Evolutionary conservation across 306 rosid genomes (phyloP).

Genomic region (Prunus fruticosa): DNA sequence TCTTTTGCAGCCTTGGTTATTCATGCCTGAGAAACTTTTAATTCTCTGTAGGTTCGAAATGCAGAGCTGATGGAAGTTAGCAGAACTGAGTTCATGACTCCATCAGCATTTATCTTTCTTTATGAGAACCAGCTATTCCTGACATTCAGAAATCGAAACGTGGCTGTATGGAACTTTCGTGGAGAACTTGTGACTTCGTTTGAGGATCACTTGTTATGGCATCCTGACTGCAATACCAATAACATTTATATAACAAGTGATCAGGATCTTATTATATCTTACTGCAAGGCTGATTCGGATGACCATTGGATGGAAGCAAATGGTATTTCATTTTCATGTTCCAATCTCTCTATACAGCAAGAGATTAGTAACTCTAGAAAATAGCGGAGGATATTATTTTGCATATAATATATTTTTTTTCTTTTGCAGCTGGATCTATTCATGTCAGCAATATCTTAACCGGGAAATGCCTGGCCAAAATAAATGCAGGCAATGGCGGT

Average conservation of each 20-base stretch:
- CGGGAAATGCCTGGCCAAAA: slow-evolving; percentile 74
- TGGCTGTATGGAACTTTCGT: slow-evolving; percentile 84
- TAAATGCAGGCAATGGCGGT: slow-evolving; percentile 42
- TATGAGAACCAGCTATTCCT: slow-evolving; percentile 82
- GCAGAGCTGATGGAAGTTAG: slow-evolving; percentile 66
- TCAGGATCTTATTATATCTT: slow-evolving; percentile 86
- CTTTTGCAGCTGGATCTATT: slow-evolving; percentile 69
- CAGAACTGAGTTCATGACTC: slow-evolving; percentile 73
- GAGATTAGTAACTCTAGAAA: neutral
- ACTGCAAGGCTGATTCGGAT: slow-evolving; percentile 78
- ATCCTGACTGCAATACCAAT: slow-evolving; percentile 85
- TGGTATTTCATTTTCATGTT: slow-evolving; percentile 35
- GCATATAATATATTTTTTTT: slow-evolving; percentile 12
- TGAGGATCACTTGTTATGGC: slow-evolving; percentile 85
- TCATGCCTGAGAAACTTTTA: neutral
- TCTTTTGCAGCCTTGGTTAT: neutral
- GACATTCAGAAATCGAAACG: slow-evolving; percentile 73
- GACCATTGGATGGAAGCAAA: slow-evolving; percentile 68
- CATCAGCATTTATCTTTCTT: slow-evolving; percentile 80
- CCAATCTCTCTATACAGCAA: neutral
- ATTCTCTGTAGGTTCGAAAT: slow-evolving; percentile 57
- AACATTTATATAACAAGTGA: slow-evolving; percentile 82
- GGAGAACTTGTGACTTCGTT: slow-evolving; percentile 86
- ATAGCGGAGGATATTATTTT: neutral
- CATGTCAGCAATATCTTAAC: slow-evolving; percentile 79